Evolutionary conservation across 1,284 basidiomycete genomes (phyloP).

Genomic region (Ganoderma multipileum): DNA sequence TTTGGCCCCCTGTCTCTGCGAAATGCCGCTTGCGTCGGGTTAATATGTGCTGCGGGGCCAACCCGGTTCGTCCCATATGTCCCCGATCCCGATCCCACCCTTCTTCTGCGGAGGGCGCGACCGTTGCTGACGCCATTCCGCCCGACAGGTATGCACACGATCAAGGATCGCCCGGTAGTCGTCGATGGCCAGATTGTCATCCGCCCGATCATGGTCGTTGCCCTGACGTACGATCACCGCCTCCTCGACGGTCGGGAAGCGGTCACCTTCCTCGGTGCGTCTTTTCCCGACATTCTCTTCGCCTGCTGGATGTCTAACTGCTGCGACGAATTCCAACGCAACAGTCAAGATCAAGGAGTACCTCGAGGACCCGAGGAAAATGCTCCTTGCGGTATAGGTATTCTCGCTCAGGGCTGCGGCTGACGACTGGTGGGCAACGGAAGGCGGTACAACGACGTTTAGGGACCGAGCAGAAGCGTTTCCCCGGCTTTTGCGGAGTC

Average conservation of each 20-base stretch:
- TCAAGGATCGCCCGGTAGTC: slow-evolving; percentile 95
- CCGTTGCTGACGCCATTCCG: slow-evolving; percentile 13
- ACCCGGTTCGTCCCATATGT: background rate
- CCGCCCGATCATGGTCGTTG: slow-evolving; percentile 95
- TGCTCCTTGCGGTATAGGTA: slow-evolving; percentile 53
- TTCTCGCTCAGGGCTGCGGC: background rate
- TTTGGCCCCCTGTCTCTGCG: background rate
- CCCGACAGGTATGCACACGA: slow-evolving; percentile 86
- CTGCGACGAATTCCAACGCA: background rate
- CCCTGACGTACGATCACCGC: slow-evolving; percentile 96
- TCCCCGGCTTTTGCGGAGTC: background rate
- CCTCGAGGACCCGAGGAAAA: slow-evolving; percentile 72
- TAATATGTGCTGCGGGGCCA: background rate
- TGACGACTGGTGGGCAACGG: background rate
- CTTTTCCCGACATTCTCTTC: slow-evolving; percentile 9
- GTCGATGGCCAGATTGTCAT: slow-evolving; percentile 95
- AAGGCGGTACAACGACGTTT: background rate
- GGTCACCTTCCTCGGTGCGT: slow-evolving; percentile 94
- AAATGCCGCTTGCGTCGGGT: slow-evolving; percentile 9
- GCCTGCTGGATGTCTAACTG: background rate
- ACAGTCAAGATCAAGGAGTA: slow-evolving; percentile 76
- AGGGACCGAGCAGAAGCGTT: background rate
- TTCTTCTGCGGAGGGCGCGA: background rate
- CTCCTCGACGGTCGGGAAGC: slow-evolving; percentile 96
- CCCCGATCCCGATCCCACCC: background rate